phyloP scores from a whole-genome alignment of 768 basidiomycete genomes.

The Phaeolepiota aurea region DNA sequence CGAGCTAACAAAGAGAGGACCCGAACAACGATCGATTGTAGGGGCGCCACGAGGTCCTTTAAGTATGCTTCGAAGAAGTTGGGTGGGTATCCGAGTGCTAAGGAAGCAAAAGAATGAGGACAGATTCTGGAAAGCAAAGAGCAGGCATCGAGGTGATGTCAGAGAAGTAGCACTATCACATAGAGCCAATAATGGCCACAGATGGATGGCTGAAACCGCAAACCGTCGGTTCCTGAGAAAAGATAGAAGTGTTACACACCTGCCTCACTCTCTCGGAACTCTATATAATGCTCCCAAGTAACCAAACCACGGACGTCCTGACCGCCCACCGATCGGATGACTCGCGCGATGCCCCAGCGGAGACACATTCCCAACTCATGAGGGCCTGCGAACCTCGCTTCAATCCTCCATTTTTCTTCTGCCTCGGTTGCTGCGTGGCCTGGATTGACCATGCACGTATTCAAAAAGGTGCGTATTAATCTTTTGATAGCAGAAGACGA shows the following conservation, averaged over 20 bases:
- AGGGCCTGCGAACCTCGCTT: constrained; percentile 76
- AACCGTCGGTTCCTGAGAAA: background rate
- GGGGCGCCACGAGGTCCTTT: constrained; percentile 36
- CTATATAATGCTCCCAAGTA: constrained; percentile 75
- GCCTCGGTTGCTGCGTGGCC: constrained; percentile 26
- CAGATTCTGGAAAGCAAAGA: constrained; percentile 4
- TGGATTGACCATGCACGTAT: constrained; percentile 35
- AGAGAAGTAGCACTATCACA: background rate
- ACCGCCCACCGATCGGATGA: constrained; percentile 61
- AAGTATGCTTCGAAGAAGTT: constrained; percentile 69
- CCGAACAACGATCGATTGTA: constrained; percentile 55
- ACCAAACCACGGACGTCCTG: constrained; percentile 77
- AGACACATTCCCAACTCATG: constrained; percentile 89
- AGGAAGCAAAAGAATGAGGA: constrained; percentile 5
- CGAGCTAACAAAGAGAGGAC: constrained; percentile 76
- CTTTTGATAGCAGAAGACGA: constrained; percentile 65
- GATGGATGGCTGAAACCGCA: background rate
- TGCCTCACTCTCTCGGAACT: constrained; percentile 78
- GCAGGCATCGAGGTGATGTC: background rate
- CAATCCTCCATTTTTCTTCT: constrained; percentile 63
- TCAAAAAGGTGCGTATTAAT: constrained; percentile 77
- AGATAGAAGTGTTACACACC: constrained; percentile 36
- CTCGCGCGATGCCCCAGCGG: constrained; percentile 84
- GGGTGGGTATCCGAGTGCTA: constrained; percentile 60
- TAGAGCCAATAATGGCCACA: background rate